Percentiles rank a stretch among this genome's conserved stretches.
phyloP scores from a whole-genome alignment of 202 grass and related monocot genomes.

The Zizania palustris region DNA sequence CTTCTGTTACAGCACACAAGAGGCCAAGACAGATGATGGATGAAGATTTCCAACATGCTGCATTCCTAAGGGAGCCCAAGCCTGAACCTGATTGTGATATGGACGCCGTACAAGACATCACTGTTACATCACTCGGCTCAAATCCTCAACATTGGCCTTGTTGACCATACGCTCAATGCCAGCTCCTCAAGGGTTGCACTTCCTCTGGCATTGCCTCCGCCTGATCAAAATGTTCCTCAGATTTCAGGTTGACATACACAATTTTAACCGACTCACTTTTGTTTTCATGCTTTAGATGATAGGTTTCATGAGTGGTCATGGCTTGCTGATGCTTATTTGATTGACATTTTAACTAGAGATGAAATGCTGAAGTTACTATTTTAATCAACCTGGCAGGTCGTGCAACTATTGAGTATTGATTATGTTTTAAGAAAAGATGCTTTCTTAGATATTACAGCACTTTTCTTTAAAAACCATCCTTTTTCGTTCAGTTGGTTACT shows the following conservation, averaged over 20 bases:
- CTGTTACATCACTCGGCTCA: neutral
- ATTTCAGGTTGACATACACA: conserved; percentile 34
- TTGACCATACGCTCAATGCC: neutral
- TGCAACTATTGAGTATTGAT: neutral
- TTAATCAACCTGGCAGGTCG: neutral
- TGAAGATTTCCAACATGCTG: conserved; percentile 35
- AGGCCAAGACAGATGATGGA: conserved; percentile 26
- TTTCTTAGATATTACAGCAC: neutral
- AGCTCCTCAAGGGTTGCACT: neutral
- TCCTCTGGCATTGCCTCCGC: neutral
- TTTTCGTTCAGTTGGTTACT: neutral
- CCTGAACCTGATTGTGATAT: conserved; percentile 44
- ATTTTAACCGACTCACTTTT: neutral
- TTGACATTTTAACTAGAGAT: neutral
- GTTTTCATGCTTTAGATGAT: neutral
- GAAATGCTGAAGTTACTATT: neutral
- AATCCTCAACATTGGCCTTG: conserved; percentile 8
- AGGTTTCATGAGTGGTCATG: conserved; percentile 3
- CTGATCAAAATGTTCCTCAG: neutral
- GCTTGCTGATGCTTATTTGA: conserved; percentile 10
- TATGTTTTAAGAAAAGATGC: neutral
- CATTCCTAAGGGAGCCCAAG: conserved; percentile 45
- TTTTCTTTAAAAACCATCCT: neutral
- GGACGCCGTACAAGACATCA: neutral
- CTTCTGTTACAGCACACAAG: neutral